Percentiles rank a stretch among this genome's conserved stretches.
Conservation (phyloP, 129 eudicot species). For the Arctium lappa region DNA sequence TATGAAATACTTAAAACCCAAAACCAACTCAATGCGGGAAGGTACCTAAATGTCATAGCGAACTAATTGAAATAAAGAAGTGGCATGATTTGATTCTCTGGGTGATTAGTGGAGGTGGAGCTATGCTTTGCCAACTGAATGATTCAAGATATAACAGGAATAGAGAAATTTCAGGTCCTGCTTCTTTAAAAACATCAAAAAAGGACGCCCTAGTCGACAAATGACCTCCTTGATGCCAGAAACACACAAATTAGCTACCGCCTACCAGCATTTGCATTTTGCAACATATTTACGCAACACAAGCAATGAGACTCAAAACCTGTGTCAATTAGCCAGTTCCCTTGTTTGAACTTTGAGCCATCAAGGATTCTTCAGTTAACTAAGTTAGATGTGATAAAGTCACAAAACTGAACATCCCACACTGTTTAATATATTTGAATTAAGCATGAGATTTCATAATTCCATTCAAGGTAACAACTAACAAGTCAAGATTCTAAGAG, state of each 20-base stretch:
- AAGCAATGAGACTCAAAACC: not conserved
- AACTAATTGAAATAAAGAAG: not conserved
- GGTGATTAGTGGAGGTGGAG: too few relatives aligned
- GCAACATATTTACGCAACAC: not conserved
- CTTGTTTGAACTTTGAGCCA: not conserved
- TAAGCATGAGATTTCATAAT: not conserved
- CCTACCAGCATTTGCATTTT: not conserved
- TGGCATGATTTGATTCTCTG: not conserved
- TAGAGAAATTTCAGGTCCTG: too few relatives aligned
- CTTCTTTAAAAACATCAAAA: too few relatives aligned
- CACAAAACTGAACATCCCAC: not conserved
- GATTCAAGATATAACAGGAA: too few relatives aligned
- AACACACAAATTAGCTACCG: not conserved
- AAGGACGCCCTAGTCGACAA: too few relatives aligned
- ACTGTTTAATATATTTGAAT: not conserved
- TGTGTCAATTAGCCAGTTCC: not conserved
- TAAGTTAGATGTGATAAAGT: not conserved
- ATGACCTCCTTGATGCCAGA: not conserved
- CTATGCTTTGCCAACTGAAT: too few relatives aligned
- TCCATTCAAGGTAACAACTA: not conserved
- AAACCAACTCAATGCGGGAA: too few relatives aligned
- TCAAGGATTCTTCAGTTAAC: not conserved
- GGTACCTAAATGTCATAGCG: not conserved
- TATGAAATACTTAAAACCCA: not conserved
- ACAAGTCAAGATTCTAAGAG: not conserved